Percentiles rank a stretch among this genome's conserved stretches.
phyloP scores from a whole-genome alignment of 129 eudicot species.

The Tagetes erecta region DNA sequence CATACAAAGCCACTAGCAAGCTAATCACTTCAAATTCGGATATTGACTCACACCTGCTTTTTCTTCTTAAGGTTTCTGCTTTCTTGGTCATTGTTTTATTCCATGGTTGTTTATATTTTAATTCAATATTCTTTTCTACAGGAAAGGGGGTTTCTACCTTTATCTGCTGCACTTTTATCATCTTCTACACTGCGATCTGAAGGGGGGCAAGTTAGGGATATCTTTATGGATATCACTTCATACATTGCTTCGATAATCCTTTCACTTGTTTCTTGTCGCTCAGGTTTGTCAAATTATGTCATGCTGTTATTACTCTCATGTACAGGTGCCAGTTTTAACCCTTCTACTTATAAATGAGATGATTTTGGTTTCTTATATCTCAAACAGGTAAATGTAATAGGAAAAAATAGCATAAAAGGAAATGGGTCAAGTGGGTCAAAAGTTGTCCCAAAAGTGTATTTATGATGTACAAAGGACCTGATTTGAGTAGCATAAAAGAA shows the following conservation, averaged over 20 bases:
- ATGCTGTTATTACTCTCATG: not conserved
- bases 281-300: constrained; percentile 57
- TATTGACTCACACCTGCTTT: constrained; percentile 70
- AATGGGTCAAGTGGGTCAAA: not conserved
- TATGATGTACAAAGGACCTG: not conserved
- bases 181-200: constrained; percentile 63
- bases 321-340: not conserved
- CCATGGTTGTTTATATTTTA: constrained; percentile 14
- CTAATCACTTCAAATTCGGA: constrained; percentile 67
- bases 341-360: not conserved
- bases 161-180: constrained; percentile 87
- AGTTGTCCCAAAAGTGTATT: not conserved
- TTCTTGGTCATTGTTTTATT: constrained; percentile 16
- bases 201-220: constrained; percentile 52
- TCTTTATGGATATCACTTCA: constrained; percentile 67
- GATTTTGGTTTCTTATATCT: not conserved
- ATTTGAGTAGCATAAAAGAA: too few relatives aligned
- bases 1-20: constrained; percentile 68
- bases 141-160: constrained; percentile 97
- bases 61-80: constrained; percentile 70
- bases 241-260: constrained; percentile 68
- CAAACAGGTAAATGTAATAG: not conserved
- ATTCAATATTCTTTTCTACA: constrained; percentile 19
- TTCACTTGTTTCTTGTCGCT: constrained; percentile 75
- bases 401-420: not conserved